These are phyloP conservation scores for Candida oleophila DNA, from an alignment of 805 yeast species.

Conservation along the genomic window DNA sequence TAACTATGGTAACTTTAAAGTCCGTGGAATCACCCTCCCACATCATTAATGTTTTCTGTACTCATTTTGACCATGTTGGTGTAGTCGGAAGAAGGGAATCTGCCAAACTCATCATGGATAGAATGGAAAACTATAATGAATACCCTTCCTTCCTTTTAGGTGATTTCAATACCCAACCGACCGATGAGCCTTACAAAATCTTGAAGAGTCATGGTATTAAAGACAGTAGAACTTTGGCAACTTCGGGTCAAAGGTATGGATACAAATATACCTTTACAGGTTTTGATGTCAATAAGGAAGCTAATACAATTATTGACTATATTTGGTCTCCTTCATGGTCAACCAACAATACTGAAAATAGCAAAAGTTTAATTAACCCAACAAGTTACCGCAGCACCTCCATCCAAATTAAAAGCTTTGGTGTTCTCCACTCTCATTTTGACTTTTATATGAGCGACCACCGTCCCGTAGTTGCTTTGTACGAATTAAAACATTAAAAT, in stretches of 20 bases:
- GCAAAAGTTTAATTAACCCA: background rate
- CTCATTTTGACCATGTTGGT: conserved; percentile 44
- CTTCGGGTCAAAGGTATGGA: conserved; percentile 36
- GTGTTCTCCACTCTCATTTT: conserved; percentile 36
- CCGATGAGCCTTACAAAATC: conserved; percentile 39
- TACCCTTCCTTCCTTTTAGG: conserved; percentile 42
- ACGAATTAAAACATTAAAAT: conserved; percentile 1
- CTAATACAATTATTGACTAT: conserved; percentile 39
- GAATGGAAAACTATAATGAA: conserved; percentile 27
- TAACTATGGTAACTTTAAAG: conserved; percentile 35
- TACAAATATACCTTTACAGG: conserved; percentile 49
- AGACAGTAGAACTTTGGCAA: conserved; percentile 36
- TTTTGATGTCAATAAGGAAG: conserved; percentile 33
- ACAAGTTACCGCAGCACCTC: background rate
- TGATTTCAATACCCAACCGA: conserved; percentile 43
- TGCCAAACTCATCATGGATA: conserved; percentile 32
- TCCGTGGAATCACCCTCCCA: conserved; percentile 27
- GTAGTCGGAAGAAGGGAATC: conserved; percentile 33
- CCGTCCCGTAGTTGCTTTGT: conserved; percentile 34
- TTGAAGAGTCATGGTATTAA: conserved; percentile 34
- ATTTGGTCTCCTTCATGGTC: conserved; percentile 39
- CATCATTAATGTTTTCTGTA: conserved; percentile 34
- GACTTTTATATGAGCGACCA: conserved; percentile 40
- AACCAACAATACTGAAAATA: conserved; percentile 2
- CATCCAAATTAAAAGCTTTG: conserved; percentile 31